phyloP scores from a whole-genome alignment of 495 filamentous ascomycete genomes.

The Talaromyces trachyspermus region DNA sequence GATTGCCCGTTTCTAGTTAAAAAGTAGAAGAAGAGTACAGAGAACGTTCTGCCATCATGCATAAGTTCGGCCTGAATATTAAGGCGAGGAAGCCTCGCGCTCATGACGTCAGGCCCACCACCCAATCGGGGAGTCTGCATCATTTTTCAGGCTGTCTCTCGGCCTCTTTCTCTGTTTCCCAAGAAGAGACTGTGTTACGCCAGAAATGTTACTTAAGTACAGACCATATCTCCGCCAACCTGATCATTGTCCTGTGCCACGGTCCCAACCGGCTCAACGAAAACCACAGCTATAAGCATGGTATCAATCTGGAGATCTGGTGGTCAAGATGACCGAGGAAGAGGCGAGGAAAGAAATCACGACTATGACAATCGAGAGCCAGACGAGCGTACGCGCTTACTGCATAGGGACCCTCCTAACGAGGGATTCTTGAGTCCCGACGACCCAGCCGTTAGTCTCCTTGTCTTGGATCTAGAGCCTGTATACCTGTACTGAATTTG shows the following conservation, averaged over 20 bases:
- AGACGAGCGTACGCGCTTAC: slow-evolving; percentile 68
- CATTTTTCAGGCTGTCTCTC: slow-evolving; percentile 1
- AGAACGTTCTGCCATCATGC: neutral
- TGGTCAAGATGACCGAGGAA: neutral
- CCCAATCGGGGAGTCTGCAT: neutral
- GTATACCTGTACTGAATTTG: neutral
- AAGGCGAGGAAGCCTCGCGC: neutral
- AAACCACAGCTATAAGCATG: too few species aligned
- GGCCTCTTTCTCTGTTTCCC: neutral
- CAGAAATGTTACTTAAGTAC: too few species aligned
- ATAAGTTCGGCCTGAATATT: neutral
- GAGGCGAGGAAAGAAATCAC: neutral
- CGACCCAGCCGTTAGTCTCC: slow-evolving; percentile 71
- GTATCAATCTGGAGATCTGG: neutral
- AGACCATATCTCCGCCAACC: too few species aligned
- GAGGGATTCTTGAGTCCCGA: slow-evolving; percentile 76
- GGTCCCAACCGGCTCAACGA: too few species aligned
- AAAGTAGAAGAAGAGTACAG: neutral
- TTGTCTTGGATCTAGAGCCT: slow-evolving; percentile 5
- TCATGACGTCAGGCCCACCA: slow-evolving; percentile 1
- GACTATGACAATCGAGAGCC: slow-evolving; percentile 24
- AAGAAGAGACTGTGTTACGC: too few species aligned
- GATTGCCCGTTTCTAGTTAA: too few species aligned
- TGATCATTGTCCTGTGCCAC: neutral
- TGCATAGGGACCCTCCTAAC: slow-evolving; percentile 48